Evolutionary conservation across 371 early-diverging fungal species (phyloP), one percentile per base, ranked within the genome.

Genomic region (Haplosporangium sp.): DNA sequence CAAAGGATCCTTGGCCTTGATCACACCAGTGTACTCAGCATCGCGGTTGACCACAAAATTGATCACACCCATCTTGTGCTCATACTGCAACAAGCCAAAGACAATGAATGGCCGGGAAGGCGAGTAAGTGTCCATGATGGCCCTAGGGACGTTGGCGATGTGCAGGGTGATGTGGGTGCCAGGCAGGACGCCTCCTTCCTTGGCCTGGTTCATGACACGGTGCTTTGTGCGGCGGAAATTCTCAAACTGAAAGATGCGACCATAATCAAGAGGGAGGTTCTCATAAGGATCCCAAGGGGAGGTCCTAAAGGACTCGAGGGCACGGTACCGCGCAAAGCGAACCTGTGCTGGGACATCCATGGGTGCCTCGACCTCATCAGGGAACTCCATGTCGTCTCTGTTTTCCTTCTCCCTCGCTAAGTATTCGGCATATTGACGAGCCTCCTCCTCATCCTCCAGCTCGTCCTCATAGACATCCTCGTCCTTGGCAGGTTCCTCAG

Each of bases 261-360:
- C 90, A 81, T 97, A 98, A 81, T 98, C 98, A 40, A 93, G 81
- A 1, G 99, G 99, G 63, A 98, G 84, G 83, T 97, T 96, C 83
- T 98, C 99, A 87, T 95, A 96, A 10, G 97, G 95, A 83, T 98
- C 98, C 99, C 99, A 99, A 16, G 96, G 92, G 5, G 97, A 95
- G 16, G 95, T 95, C 59, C 96, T 86, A 86, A 97, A 94, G 50
- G 92, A 93, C 83, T 95, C 93, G 66, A 99, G 85, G 40, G 98
- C 98, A 75, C 99, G 95, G 85, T 95, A 99, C 67, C 93, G 89
- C 29, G 90, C 91, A 83, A 97, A 98, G 62, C 98, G 88, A 47
- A 86, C 86, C 48, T 95, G 88, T 14, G 98, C 98, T 1, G 94
- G 83, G 16, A 91, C 81, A 65, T 96, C 92, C 68, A 89, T 83